phyloP scores from a whole-genome alignment of 176 grass and related monocot species.

The Oropetium thomaeum region DNA sequence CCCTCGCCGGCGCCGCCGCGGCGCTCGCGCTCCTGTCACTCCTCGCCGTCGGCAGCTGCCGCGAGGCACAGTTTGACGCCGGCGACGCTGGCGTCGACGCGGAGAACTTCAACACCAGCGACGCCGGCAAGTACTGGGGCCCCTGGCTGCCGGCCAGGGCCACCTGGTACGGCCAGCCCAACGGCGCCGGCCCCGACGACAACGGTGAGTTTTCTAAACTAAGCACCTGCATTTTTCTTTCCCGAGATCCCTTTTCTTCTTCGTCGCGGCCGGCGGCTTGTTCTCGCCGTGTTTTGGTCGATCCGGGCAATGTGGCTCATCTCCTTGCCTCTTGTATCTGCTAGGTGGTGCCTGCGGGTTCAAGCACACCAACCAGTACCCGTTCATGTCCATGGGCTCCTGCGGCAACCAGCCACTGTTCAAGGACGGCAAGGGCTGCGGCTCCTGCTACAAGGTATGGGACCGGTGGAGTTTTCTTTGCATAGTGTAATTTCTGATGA shows the following conservation, averaged over 20 bases:
- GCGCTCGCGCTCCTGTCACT: constrained; percentile 20
- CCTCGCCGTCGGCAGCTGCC: constrained; percentile 24
- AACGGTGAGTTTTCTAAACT: too few relatives aligned
- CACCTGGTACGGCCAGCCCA: constrained; percentile 88
- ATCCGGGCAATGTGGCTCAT: constrained; percentile 38
- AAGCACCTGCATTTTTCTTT: not conserved
- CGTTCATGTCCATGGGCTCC: constrained; percentile 72
- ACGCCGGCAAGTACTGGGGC: constrained; percentile 31
- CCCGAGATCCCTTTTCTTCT: not conserved
- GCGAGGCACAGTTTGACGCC: constrained; percentile 25
- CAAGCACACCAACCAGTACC: constrained; percentile 65
- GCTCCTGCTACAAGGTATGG: constrained; percentile 80
- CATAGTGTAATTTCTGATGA: too few relatives aligned
- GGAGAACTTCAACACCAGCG: constrained; percentile 27
- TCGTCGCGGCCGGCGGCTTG: not conserved
- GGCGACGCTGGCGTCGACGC: not conserved
- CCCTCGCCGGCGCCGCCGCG: constrained; percentile 17
- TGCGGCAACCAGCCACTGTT: constrained; percentile 84
- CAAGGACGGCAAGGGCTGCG: constrained; percentile 84
- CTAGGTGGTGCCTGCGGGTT: constrained; percentile 85
- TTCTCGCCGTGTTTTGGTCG: not conserved
- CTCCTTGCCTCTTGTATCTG: not conserved
- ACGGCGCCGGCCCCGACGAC: constrained; percentile 75
- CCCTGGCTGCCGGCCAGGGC: constrained; percentile 60
- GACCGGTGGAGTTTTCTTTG: not conserved